Evolutionary conservation across 441 rosid genomes (phyloP).

Genomic region (Euphorbia celastroides): DNA sequence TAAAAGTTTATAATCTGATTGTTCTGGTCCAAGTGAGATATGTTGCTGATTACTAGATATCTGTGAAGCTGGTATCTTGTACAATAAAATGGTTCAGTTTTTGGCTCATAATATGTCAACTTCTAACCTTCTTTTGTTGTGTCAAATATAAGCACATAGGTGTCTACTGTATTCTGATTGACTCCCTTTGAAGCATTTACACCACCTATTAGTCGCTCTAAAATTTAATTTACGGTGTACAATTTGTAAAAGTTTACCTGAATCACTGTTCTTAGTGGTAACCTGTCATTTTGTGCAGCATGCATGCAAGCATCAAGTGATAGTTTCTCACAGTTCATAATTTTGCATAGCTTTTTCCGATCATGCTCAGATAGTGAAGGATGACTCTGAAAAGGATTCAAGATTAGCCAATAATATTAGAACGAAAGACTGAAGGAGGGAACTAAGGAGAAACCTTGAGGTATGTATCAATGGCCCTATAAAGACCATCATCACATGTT

Average conservation of each 20-base stretch:
- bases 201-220: neutral
- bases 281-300: constrained; percentile 87
- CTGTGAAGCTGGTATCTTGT: neutral
- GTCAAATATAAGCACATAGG: neutral
- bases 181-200: neutral
- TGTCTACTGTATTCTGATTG: neutral
- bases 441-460: constrained; percentile 51
- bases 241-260: constrained; percentile 42
- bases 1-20: constrained; percentile 10
- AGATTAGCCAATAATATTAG: neutral
- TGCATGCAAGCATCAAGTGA: constrained; percentile 83
- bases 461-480: constrained; percentile 82
- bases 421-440: constrained; percentile 11
- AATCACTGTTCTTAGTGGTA: constrained; percentile 69
- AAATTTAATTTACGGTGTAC: neutral
- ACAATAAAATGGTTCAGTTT: neutral
- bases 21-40: neutral
- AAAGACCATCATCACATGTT: constrained; percentile 75
- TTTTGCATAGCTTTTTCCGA: constrained; percentile 61
- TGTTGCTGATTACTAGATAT: neutral
- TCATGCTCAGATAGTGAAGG: constrained; percentile 64
- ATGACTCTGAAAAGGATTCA: constrained; percentile 49
- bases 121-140: neutral
- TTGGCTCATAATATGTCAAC: neutral
- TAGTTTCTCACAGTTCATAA: constrained; percentile 64